Conservation (phyloP, 2,329 filamentous ascomycete genomes). For the Fusarium nodosum region DNA sequence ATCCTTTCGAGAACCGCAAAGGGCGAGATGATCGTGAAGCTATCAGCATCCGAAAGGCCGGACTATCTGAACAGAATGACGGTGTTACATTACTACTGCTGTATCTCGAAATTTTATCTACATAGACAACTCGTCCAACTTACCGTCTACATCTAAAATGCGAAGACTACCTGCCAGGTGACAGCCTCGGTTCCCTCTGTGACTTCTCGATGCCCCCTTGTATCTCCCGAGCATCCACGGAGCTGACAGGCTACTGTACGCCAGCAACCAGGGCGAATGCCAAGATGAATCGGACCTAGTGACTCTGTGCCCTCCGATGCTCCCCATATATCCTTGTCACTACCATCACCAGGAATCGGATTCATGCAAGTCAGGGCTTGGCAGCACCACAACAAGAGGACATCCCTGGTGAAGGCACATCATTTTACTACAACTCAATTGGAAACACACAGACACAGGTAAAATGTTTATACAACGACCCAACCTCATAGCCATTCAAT, state of each 20-base stretch:
- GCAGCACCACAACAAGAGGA: rapidly evolving
- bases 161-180: rapidly evolving
- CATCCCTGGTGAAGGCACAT: too few species aligned
- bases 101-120: rapidly evolving
- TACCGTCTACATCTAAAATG: background rate
- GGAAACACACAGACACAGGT: rapidly evolving
- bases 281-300: background rate
- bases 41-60: background rate
- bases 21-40: background rate
- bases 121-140: background rate
- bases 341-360: background rate
- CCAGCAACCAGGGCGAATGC: background rate
- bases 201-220: background rate
- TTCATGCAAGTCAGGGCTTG: background rate
- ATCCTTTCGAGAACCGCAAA: background rate
- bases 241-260: too few species aligned
- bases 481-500: rapidly evolving
- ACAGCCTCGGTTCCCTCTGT: too few species aligned
- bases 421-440: background rate
- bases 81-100: rapidly evolving
- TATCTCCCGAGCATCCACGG: background rate
- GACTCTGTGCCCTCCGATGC: rapidly evolving
- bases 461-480: rapidly evolving
- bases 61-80: rapidly evolving
- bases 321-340: background rate